Evolutionary conservation across 2,329 filamentous ascomycete genomes (phyloP).

Genomic region (Xylariaceae sp.): DNA sequence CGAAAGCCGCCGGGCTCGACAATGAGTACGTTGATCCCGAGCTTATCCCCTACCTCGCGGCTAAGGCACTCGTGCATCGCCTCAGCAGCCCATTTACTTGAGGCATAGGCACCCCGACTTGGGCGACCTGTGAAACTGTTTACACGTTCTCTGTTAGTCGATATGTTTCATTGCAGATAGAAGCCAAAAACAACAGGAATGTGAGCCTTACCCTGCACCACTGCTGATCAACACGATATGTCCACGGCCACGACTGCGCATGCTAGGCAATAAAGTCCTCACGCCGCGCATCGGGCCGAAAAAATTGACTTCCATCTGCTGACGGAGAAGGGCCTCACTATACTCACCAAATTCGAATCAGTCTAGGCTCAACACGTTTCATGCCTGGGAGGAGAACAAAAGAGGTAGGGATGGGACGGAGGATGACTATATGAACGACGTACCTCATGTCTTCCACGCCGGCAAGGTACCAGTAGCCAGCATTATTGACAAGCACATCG

Average conservation of each 20-base stretch:
- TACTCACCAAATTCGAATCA: conserved; percentile 3
- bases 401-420: neutral
- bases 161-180: neutral
- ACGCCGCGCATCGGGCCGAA: conserved; percentile 12
- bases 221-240: conserved; percentile 12
- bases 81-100: conserved; percentile 15
- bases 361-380: conserved; percentile 1
- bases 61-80: conserved; percentile 10
- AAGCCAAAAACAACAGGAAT: neutral
- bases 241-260: conserved; percentile 9
- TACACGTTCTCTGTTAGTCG: conserved; percentile 2
- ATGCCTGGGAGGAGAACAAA: neutral
- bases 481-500: conserved; percentile 15
- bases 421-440: conserved; percentile 3
- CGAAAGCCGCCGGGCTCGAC: conserved; percentile 13
- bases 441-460: conserved; percentile 13
- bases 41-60: conserved; percentile 10
- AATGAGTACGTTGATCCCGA: conserved; percentile 14
- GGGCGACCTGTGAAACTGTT: conserved; percentile 11
- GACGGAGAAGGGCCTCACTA: conserved; percentile 8
- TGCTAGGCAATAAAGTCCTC: conserved; percentile 7
- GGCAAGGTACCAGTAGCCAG: conserved; percentile 9
- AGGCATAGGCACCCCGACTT: conserved; percentile 8
- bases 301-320: conserved; percentile 16
- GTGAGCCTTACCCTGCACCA: conserved; percentile 8